Base-by-base conservation (phyloP, 257 asterid species). In the Petunia secreta region DNA sequence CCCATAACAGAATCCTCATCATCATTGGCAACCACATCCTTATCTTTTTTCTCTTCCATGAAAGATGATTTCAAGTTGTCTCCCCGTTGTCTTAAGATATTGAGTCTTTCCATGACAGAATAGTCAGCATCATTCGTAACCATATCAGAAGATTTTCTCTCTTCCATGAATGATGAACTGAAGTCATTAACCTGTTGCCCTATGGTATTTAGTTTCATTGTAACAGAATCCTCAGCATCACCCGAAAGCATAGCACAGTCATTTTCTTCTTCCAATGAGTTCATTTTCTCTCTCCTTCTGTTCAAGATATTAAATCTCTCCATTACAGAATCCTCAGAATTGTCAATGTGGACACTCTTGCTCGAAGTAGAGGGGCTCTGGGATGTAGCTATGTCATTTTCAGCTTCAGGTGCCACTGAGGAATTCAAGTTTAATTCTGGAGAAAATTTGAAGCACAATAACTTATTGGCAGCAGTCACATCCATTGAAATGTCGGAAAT, bases 1-100 rank as follows among this genome's bases (percentile, higher is more conserved):
- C 87, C 82, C 86, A 88, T 81, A 65, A 88, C 84, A 0, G 95
- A 88, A 64, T 89, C 81, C 83, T 91, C 97, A 13, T 79, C 75
- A 67, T 75, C 83, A 80, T 77, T 83, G 80, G 48, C 50, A 69
- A 48, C 71, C 69, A 52, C 60, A 55, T 71, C 77, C 58, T 40
- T 53, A 78, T 48, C 80, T 59, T 74, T 80, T 83, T 85, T 83
- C 75, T 83, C 89, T 15, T 81, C 84, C 37, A 15, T 40, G 38
- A 43, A 74, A 2, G 69, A 43, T 34, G 80, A 50, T 44, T 83
- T 80, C 14, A 48, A 60, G 77, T 54, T 85, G 25, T 82, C 90
- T 79, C 82, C 92, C 9, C 84, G 85, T 39, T 82, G 84, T 80
- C 80, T 90, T 87, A 92, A 77, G 85, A 87, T 87, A 81, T 81